phyloP scores from a whole-genome alignment of 139 green algal genomes.

The Chlorella vulgaris region DNA sequence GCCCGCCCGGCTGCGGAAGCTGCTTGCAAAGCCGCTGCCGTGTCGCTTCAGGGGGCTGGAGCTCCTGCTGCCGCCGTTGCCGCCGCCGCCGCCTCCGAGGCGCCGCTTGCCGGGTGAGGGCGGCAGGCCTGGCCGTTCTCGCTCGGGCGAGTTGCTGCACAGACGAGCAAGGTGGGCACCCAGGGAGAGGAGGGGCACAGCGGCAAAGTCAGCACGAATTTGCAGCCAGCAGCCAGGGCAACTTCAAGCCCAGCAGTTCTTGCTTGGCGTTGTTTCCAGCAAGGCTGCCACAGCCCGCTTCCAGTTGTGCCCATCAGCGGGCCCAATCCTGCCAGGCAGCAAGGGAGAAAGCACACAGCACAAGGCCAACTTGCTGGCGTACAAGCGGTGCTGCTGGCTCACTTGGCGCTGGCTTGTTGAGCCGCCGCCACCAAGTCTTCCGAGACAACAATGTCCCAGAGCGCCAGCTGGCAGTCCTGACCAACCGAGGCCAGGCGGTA shows the following conservation, averaged over 20 bases:
- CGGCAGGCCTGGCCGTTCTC: background rate
- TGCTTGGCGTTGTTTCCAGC: no score
- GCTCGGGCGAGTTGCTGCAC: background rate
- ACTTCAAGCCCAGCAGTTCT: no score
- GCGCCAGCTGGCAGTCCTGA: constrained; percentile 80
- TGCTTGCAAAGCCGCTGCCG: background rate
- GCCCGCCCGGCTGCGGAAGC: background rate
- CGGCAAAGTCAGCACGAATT: background rate
- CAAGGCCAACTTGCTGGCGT: no score
- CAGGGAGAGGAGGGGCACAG: background rate
- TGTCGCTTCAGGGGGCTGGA: background rate
- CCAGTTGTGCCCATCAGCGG: no score
- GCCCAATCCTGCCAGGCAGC: no score
- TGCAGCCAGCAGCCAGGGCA: background rate
- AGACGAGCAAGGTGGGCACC: background rate
- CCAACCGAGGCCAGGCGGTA: constrained; percentile 82
- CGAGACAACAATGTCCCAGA: constrained; percentile 84
- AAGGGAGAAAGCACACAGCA: no score
- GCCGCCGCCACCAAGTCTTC: constrained; percentile 44
- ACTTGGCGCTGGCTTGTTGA: constrained; percentile 24
- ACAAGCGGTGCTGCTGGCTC: no score
- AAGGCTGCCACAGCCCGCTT: no score
- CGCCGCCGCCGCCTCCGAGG: background rate
- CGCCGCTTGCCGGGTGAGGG: constrained; percentile 9
- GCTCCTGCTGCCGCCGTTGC: constrained; percentile 12